A percentile compares a stretch with the other conserved stretches of the same genome.
Evolutionary conservation across 805 yeast species (phyloP).

Genomic region (Wickerhamiella allomyrinae): DNA sequence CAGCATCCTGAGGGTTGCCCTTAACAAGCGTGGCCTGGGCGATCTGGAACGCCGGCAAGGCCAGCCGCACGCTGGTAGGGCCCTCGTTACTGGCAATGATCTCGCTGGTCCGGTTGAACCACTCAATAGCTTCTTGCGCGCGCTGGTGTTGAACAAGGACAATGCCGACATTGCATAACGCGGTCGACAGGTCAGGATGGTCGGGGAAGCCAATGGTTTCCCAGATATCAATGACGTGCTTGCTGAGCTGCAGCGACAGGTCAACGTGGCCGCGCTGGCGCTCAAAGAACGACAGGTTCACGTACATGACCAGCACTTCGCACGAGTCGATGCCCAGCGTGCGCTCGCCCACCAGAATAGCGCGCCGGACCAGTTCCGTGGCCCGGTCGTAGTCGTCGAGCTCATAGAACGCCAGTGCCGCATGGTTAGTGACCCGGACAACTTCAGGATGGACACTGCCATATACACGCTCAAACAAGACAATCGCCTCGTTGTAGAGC

Average conservation of each 20-base stretch:
- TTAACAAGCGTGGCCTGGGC: conserved; percentile 43
- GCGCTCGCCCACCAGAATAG: conserved; percentile 66
- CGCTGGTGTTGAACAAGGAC: conserved; percentile 42
- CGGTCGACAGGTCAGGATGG: conserved; percentile 59
- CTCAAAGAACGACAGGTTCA: conserved; percentile 65
- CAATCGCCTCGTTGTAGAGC: conserved; percentile 52
- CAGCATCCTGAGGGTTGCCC: conserved; percentile 41
- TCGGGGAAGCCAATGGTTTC: conserved; percentile 39
- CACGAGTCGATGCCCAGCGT: conserved; percentile 65
- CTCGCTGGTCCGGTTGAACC: conserved; percentile 40
- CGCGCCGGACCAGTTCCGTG: conserved; percentile 46
- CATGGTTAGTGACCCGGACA: conserved; percentile 48
- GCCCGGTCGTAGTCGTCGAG: conserved; percentile 45
- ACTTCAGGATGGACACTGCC: conserved; percentile 71
- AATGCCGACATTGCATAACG: conserved; percentile 46
- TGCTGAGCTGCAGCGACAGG: conserved; percentile 48
- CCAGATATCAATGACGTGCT: conserved; percentile 48
- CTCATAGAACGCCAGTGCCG: conserved; percentile 56
- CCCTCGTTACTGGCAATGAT: conserved; percentile 43
- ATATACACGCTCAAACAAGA: conserved; percentile 67
- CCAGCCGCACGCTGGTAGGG: conserved; percentile 44
- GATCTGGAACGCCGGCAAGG: conserved; percentile 52
- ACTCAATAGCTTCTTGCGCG: conserved; percentile 33
- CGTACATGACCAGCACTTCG: conserved; percentile 56
- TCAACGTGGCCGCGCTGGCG: conserved; percentile 40